These are phyloP conservation scores for Mycena haematopus DNA, from an alignment of 768 basidiomycete species.

Conservation along the genomic window DNA sequence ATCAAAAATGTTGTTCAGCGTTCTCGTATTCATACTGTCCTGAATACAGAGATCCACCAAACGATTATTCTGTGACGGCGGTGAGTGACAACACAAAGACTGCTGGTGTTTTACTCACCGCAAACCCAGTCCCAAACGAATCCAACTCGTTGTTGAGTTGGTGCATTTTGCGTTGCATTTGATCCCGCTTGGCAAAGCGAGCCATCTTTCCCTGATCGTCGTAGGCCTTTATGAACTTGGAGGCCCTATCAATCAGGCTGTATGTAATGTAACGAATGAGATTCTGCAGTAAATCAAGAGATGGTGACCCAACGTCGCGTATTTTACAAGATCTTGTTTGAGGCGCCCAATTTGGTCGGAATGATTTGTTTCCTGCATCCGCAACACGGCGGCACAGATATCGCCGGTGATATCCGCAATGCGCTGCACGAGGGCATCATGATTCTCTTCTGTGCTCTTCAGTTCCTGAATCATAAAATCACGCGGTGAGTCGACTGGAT, in stretches of 20 bases:
- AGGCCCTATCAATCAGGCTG: neutral
- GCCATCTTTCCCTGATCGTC: neutral
- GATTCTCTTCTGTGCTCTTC: neutral
- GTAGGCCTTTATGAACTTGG: neutral
- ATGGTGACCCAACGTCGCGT: neutral
- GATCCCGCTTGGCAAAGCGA: neutral
- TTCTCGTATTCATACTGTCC: neutral
- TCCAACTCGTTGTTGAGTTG: neutral
- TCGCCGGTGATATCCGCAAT: neutral
- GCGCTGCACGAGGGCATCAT: neutral
- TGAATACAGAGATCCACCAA: constrained; percentile 4
- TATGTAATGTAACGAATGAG: neutral
- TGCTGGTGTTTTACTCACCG: neutral
- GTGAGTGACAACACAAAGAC: neutral
- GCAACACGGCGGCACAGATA: constrained; percentile 6
- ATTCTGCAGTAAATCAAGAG: neutral
- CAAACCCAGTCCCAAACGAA: constrained; percentile 6
- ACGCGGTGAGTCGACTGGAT: too few relatives aligned
- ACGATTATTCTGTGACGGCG: neutral
- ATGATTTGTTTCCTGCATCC: constrained; percentile 12
- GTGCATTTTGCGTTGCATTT: constrained; percentile 1
- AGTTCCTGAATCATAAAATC: too few relatives aligned
- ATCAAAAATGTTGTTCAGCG: neutral
- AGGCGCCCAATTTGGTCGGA: neutral
- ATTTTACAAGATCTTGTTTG: constrained; percentile 3